Evolutionary conservation across 495 filamentous ascomycete species (phyloP).

Genomic region (Hypoxylon fragiforme): DNA sequence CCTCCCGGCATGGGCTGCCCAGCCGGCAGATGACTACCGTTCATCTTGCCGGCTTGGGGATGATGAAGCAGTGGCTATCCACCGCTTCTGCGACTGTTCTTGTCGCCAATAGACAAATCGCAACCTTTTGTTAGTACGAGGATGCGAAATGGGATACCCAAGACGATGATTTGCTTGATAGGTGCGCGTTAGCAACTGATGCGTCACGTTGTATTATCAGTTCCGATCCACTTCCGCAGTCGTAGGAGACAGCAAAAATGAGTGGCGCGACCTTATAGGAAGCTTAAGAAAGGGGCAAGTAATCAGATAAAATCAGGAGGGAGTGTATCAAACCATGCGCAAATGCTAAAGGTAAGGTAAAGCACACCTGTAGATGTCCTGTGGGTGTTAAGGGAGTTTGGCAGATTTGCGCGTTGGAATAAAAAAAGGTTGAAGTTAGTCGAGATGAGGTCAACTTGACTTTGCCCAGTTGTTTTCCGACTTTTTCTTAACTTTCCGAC

Average conservation of each 20-base stretch:
- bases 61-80: slow-evolving; percentile 52
- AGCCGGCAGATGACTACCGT: slow-evolving; percentile 65
- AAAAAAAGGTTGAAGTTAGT: background rate
- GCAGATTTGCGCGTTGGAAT: no score
- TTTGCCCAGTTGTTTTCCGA: slow-evolving; percentile 22
- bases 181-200: slow-evolving; percentile 18
- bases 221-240: slow-evolving; percentile 34
- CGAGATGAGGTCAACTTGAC: no score
- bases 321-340: slow-evolving; percentile 4
- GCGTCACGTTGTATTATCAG: slow-evolving; percentile 23
- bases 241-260: slow-evolving; percentile 9
- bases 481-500: slow-evolving; percentile 35
- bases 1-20: slow-evolving; percentile 58
- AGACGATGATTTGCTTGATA: slow-evolving; percentile 8
- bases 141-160: background rate
- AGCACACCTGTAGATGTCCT: no score
- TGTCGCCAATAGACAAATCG: slow-evolving; percentile 15
- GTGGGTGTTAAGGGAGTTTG: no score
- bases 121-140: background rate
- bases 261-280: slow-evolving; percentile 18
- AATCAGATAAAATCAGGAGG: slow-evolving; percentile 5
- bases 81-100: slow-evolving; percentile 37
- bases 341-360: background rate
- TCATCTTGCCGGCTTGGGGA: slow-evolving; percentile 64
- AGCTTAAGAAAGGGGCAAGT: slow-evolving; percentile 2